Evolutionary conservation across 2,329 filamentous ascomycete genomes (phyloP).

Genomic region (Fusarium coicis): DNA sequence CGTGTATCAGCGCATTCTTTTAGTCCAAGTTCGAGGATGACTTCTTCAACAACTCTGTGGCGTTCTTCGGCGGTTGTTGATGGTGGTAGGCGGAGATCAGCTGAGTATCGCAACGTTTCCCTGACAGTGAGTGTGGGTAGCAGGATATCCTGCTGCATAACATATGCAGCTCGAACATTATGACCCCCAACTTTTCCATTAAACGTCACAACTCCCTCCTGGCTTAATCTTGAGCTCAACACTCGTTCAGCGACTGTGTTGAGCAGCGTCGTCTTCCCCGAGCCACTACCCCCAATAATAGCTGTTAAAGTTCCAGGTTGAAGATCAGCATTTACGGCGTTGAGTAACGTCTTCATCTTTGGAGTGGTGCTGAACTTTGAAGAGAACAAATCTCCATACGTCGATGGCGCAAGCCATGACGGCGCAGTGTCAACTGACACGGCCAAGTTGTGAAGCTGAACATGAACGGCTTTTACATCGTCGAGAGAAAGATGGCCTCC

Average conservation of each 20-base stretch:
- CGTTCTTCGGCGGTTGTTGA: conserved; percentile 69
- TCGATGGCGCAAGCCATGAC: conserved; percentile 60
- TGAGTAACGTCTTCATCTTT: conserved; percentile 65
- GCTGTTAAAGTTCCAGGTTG: conserved; percentile 75
- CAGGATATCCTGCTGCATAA: conserved; percentile 81
- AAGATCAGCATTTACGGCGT: conserved; percentile 72
- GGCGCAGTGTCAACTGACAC: conserved; percentile 70
- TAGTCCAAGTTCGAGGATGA: conserved; percentile 78
- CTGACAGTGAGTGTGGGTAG: conserved; percentile 79
- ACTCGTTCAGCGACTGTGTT: conserved; percentile 79
- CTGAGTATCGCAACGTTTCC: conserved; percentile 79
- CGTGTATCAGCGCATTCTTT: conserved; percentile 82
- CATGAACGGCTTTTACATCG: conserved; percentile 66
- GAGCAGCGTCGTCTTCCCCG: conserved; percentile 77
- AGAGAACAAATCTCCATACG: conserved; percentile 56
- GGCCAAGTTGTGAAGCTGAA: conserved; percentile 63
- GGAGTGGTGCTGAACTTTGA: conserved; percentile 51
- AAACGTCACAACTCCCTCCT: conserved; percentile 68
- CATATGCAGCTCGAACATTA: conserved; percentile 72
- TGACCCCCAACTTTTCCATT: conserved; percentile 67
- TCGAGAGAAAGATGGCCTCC: conserved; percentile 55
- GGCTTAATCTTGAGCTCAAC: conserved; percentile 61
- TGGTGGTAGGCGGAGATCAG: conserved; percentile 75
- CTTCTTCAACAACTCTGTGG: conserved; percentile 74
- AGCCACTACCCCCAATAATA: conserved; percentile 79